Conservation (phyloP, 2,329 filamentous ascomycete species). For the Thyridium curvatum region DNA sequence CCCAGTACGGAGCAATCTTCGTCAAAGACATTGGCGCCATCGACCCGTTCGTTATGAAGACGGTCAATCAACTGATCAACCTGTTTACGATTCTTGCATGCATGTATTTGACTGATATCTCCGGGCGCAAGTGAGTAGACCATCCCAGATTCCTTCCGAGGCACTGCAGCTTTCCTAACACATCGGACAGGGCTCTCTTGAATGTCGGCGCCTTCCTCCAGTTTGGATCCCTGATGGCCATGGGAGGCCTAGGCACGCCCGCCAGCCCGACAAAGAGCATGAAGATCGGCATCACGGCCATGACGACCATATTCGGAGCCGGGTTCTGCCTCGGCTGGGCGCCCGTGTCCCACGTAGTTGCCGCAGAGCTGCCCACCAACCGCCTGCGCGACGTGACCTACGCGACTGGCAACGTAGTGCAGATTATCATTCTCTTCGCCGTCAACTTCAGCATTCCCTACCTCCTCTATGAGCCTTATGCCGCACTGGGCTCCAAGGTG, state of each 20-base stretch:
- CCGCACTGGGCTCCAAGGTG: conserved; percentile 24
- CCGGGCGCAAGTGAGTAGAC: no score
- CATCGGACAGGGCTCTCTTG: no score
- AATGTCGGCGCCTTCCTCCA: conserved; percentile 18
- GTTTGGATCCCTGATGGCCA: conserved; percentile 13
- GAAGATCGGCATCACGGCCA: conserved; percentile 1
- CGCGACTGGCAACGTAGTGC: no score
- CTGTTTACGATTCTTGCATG: no score
- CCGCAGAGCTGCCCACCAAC: conserved; percentile 23
- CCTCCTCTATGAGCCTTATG: conserved; percentile 25
- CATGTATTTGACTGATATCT: no score
- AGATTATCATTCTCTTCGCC: no score
- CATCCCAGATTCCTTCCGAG: no score
- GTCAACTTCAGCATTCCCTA: conserved; percentile 29
- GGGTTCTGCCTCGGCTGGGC: conserved; percentile 26
- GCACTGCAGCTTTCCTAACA: no score
- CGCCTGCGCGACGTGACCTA: conserved; percentile 22
- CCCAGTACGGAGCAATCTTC: conserved; percentile 21
- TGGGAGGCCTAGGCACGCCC: conserved; percentile 2
- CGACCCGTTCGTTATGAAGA: conserved; percentile 18
- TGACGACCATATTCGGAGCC: conserved; percentile 7
- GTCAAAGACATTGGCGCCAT: conserved; percentile 18
- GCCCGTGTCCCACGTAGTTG: conserved; percentile 25
- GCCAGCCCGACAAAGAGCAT: not conserved
- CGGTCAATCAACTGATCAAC: not conserved